Percentiles rank a stretch among this genome's conserved stretches.
These are phyloP conservation scores for Psilocybe tampanensis DNA, from an alignment of 768 basidiomycete genomes.

Conservation along the genomic window DNA sequence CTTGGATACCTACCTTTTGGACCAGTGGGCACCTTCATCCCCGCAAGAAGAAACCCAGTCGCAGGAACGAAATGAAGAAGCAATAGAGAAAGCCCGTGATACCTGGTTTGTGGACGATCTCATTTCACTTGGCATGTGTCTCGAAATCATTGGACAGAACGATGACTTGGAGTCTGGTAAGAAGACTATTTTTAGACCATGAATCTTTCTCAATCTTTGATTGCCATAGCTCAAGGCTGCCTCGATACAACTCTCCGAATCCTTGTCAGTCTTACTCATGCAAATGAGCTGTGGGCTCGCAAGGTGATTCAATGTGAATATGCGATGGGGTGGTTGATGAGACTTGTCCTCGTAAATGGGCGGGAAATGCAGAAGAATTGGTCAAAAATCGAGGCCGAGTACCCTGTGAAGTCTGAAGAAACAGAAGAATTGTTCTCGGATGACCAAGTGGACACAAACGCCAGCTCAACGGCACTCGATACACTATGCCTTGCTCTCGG, in stretches of 20 bases:
- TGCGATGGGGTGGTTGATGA: constrained; percentile 49
- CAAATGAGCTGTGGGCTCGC: constrained; percentile 55
- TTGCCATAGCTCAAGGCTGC: constrained; percentile 38
- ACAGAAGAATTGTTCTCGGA: constrained; percentile 4
- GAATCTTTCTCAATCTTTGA: background rate
- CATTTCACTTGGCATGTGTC: constrained; percentile 51
- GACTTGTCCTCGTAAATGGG: constrained; percentile 44
- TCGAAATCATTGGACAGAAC: constrained; percentile 35
- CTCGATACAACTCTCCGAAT: constrained; percentile 63
- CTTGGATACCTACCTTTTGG: constrained; percentile 64
- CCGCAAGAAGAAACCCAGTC: constrained; percentile 1
- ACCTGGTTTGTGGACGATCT: constrained; percentile 51
- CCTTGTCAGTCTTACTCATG: constrained; percentile 73
- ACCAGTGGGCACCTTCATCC: constrained; percentile 45
- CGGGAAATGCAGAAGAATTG: constrained; percentile 14
- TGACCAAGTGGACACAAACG: constrained; percentile 19
- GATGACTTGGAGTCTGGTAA: constrained; percentile 20
- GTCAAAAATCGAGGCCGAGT: background rate
- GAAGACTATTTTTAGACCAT: background rate
- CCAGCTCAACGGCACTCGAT: constrained; percentile 52
- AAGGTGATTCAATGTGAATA: constrained; percentile 49
- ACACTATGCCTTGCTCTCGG: constrained; percentile 75
- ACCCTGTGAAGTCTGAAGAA: constrained; percentile 10
- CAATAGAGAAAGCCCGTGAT: constrained; percentile 39
- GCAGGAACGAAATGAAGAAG: constrained; percentile 16